A percentile compares a stretch with the other conserved stretches of the same genome.
These are phyloP conservation scores for Pythium graminicola DNA, from an alignment of 352 stramenopile genomes.

Conservation along the genomic window DNA sequence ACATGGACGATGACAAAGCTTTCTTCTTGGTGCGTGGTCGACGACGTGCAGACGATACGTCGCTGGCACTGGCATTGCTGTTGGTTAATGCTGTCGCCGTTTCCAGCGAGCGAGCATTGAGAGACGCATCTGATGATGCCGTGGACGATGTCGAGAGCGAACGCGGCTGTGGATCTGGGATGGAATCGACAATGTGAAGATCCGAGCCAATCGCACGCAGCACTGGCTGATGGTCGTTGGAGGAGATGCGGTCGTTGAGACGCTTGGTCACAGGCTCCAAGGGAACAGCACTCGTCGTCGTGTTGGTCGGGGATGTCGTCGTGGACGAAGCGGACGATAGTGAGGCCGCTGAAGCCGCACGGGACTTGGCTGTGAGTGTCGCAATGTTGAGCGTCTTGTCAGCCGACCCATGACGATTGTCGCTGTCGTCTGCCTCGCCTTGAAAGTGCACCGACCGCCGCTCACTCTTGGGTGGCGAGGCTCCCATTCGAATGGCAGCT, in stretches of 20 bases:
- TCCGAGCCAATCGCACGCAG: conserved; percentile 21
- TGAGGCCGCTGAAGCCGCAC: conserved; percentile 1
- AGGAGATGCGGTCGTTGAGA: conserved; percentile 19
- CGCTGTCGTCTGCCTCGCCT: not conserved
- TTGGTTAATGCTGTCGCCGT: conserved; percentile 1
- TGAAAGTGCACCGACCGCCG: conserved; percentile 12
- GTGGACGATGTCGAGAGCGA: conserved; percentile 20
- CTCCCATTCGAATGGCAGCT: conserved; percentile 1
- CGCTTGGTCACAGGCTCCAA: no score
- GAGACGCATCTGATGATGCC: conserved; percentile 14
- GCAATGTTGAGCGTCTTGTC: conserved; percentile 8
- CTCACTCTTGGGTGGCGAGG: not conserved
- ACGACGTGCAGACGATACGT: not conserved
- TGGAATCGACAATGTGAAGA: conserved; percentile 13
- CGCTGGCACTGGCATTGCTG: conserved; percentile 1
- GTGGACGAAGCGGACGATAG: not conserved
- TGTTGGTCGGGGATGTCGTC: not conserved
- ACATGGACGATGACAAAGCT: conserved; percentile 17
- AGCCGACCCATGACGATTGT: not conserved
- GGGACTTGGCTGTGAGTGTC: conserved; percentile 1
- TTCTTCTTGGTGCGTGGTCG: conserved; percentile 19
- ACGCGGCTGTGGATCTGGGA: conserved; percentile 13
- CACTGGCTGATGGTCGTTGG: conserved; percentile 14
- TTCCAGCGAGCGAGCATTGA: conserved; percentile 18
- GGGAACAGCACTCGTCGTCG: not conserved